A percentile compares a stretch with the other conserved stretches of the same genome.
Conservation (phyloP, 169 alveolate species). For the Eimeria praecox region DNA sequence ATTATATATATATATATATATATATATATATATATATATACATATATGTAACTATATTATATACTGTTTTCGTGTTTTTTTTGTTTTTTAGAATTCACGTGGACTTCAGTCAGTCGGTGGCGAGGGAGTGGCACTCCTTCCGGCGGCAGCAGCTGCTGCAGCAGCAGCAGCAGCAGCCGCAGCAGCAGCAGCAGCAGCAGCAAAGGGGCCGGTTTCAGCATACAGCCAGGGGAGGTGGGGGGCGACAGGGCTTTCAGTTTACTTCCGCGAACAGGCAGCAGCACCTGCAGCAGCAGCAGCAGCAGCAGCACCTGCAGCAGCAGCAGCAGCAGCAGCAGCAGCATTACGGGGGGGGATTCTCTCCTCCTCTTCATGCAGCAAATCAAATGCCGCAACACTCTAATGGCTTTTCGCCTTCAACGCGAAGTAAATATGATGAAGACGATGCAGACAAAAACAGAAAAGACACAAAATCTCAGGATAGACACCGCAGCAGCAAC, state of each 20-base stretch:
- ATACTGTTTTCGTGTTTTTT: neutral
- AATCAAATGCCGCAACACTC: too few species aligned
- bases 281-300: neutral
- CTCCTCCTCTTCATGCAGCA: too few species aligned
- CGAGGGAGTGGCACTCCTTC: slow-evolving; percentile 43
- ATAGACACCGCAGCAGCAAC: slow-evolving; percentile 27
- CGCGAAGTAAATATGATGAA: neutral
- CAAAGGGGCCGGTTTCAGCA: neutral
- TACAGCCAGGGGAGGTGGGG: neutral
- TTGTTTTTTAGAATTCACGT: slow-evolving; percentile 75
- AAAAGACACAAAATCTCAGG: neutral
- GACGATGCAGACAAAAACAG: neutral
- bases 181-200: slow-evolving; percentile 33
- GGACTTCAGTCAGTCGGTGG: slow-evolving; percentile 80
- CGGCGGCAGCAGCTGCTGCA: slow-evolving; percentile 39
- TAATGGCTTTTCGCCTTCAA: neutral
- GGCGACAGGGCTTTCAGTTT: neutral
- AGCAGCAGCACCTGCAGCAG: neutral
- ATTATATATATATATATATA: too few species aligned
- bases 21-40: neutral
- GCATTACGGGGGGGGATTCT: neutral
- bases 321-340: slow-evolving; percentile 1
- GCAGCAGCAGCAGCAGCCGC: slow-evolving; percentile 33
- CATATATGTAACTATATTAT: neutral
- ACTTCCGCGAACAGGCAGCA: neutral